phyloP scores from a whole-genome alignment of 345 rosid species.

The Boechera divaricarpa region DNA sequence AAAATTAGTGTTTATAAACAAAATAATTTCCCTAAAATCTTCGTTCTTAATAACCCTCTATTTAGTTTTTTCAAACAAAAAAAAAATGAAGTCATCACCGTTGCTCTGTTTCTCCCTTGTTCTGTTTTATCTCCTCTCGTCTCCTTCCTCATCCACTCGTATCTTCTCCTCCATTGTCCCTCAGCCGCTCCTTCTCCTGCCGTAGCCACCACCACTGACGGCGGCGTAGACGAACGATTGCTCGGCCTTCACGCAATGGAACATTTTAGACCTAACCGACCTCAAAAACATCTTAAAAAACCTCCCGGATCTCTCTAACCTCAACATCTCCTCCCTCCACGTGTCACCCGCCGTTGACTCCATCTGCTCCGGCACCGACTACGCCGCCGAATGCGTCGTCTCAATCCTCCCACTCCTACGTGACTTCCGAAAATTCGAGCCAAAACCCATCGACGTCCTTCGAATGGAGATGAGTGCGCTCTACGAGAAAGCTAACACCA shows the following conservation, averaged over 20 bases:
- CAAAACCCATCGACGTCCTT: conserved; percentile 38
- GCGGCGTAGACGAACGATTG: background rate
- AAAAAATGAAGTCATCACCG: conserved; percentile 6
- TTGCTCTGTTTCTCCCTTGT: conserved; percentile 26
- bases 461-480: conserved; percentile 32
- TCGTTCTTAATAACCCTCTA: background rate
- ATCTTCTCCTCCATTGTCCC: conserved; percentile 17
- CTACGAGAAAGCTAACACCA: conserved; percentile 30
- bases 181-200: conserved; percentile 28
- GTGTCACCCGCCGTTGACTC: conserved; percentile 14
- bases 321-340: conserved; percentile 34
- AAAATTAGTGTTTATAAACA: conserved; percentile 19
- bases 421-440: conserved; percentile 21
- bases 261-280: conserved; percentile 17
- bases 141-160: conserved; percentile 29
- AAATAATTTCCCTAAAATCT: background rate
- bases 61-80: too few relatives aligned
- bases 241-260: conserved; percentile 7
- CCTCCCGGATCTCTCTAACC: conserved; percentile 22
- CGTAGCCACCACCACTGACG: background rate
- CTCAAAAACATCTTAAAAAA: background rate
- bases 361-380: conserved; percentile 30
- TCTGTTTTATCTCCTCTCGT: conserved; percentile 25
- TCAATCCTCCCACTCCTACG: conserved; percentile 38
- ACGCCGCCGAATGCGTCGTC: conserved; percentile 28